Percentiles rank a stretch among this genome's conserved stretches.
Evolutionary conservation across 2,329 filamentous ascomycete species (phyloP).

Genomic region (Tolypocladium cylindrosporum): DNA sequence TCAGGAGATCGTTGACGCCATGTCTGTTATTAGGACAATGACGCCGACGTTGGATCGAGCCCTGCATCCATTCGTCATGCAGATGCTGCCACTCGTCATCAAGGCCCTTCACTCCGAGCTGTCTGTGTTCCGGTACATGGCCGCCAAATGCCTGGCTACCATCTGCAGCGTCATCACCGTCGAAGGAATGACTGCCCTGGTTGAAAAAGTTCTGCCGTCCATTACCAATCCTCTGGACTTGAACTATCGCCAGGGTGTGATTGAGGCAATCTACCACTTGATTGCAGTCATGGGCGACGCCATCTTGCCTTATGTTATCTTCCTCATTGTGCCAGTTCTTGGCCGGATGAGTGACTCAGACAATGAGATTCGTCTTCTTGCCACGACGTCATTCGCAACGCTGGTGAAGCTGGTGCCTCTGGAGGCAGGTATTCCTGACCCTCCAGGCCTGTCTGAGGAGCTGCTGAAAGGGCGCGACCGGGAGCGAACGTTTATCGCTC

Average conservation of each 20-base stretch:
- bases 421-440: constrained; percentile 94
- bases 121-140: constrained; percentile 91
- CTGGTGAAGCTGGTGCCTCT: constrained; percentile 94
- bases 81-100: constrained; percentile 75
- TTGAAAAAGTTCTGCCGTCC: constrained; percentile 83
- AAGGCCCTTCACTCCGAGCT: constrained; percentile 80
- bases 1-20: constrained; percentile 85
- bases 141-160: constrained; percentile 93
- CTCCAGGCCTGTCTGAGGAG: constrained; percentile 81
- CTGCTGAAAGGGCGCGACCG: constrained; percentile 83
- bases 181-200: constrained; percentile 89
- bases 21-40: constrained; percentile 86
- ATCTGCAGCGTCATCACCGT: constrained; percentile 95
- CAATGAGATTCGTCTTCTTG: constrained; percentile 85
- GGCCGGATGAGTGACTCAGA: constrained; percentile 98
- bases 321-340: constrained; percentile 92
- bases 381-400: constrained; percentile 94
- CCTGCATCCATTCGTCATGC: constrained; percentile 71
- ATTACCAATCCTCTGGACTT: constrained; percentile 88
- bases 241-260: constrained; percentile 81
- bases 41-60: constrained; percentile 76
- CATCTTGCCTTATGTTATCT: constrained; percentile 96
- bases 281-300: constrained; percentile 97
- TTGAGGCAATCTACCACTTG: constrained; percentile 91
- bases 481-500: constrained; percentile 91